Percentiles rank a stretch among this genome's conserved stretches.
phyloP scores from a whole-genome alignment of 305 asterid species.

The Fraxinus dipetala region DNA sequence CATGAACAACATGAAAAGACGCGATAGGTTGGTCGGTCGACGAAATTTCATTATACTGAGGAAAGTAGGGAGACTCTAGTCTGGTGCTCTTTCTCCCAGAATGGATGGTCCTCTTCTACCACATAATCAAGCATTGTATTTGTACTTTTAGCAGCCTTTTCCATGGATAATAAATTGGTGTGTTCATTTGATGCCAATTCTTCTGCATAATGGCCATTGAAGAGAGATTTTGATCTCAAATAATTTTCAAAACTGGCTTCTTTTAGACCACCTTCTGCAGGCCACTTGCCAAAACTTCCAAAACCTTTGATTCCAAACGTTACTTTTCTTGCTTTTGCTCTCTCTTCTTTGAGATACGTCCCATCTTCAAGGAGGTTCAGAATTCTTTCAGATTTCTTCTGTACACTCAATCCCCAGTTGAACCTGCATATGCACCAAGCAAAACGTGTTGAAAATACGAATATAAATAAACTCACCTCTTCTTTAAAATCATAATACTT shows the following conservation, averaged over 20 bases:
- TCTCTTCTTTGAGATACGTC: slow-evolving; percentile 55
- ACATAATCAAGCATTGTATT: slow-evolving; percentile 1
- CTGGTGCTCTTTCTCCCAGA: slow-evolving; percentile 49
- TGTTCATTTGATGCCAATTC: slow-evolving; percentile 30
- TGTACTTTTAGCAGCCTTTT: slow-evolving; percentile 6
- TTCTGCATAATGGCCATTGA: slow-evolving; percentile 9
- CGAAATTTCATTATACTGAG: slow-evolving; percentile 24
- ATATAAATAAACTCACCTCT: not conserved
- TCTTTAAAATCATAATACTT: not conserved
- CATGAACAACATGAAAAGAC: not conserved
- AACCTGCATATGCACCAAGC: slow-evolving; percentile 30
- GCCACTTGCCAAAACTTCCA: slow-evolving; percentile 36
- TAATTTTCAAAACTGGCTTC: not conserved
- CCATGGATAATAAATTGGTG: slow-evolving; percentile 18
- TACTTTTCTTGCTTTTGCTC: slow-evolving; percentile 46
- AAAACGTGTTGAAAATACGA: not conserved
- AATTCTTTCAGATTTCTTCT: slow-evolving; percentile 51
- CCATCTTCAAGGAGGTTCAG: slow-evolving; percentile 47
- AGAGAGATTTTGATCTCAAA: slow-evolving; percentile 34
- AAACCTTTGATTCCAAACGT: slow-evolving; percentile 53
- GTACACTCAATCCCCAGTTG: slow-evolving; percentile 58
- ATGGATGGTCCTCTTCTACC: slow-evolving; percentile 62
- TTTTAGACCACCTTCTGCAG: not conserved
- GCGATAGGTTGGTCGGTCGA: not conserved
- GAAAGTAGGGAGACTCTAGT: slow-evolving; percentile 52